Evolutionary conservation across 345 rosid genomes (phyloP).

Genomic region (Garcia nutans): DNA sequence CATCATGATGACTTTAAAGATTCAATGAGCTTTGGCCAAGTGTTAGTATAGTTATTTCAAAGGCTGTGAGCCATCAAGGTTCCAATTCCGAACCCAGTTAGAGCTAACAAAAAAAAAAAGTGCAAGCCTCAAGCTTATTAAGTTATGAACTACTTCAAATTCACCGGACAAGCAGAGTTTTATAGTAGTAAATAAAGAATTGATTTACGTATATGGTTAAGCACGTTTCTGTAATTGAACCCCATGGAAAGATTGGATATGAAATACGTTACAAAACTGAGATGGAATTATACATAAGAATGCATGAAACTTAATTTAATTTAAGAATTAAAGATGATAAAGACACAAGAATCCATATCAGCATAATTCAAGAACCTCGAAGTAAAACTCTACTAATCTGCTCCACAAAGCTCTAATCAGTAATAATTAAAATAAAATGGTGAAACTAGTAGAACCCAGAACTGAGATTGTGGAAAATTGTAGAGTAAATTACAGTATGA

Average conservation of each 20-base stretch:
- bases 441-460: not conserved
- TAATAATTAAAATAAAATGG: not conserved
- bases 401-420: not conserved
- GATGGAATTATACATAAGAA: not conserved
- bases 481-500: not conserved
- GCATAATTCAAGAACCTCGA: not conserved
- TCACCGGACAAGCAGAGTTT: not conserved
- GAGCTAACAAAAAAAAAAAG: too few species aligned
- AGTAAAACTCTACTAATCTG: not conserved
- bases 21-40: not conserved
- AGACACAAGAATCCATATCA: not conserved
- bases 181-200: not conserved
- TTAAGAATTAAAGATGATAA: not conserved
- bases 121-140: not conserved
- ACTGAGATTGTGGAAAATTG: not conserved
- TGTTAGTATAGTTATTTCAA: too few species aligned
- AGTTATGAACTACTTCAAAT: not conserved
- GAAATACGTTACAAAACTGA: not conserved
- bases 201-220: not conserved
- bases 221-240: not conserved
- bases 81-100: too few species aligned
- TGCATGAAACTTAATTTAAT: not conserved
- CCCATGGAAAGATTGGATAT: not conserved
- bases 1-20: slow-evolving; percentile 9
- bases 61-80: too few species aligned